Conservation (phyloP, 2,329 filamentous ascomycete genomes). For the Fusarium decemcellulare region DNA sequence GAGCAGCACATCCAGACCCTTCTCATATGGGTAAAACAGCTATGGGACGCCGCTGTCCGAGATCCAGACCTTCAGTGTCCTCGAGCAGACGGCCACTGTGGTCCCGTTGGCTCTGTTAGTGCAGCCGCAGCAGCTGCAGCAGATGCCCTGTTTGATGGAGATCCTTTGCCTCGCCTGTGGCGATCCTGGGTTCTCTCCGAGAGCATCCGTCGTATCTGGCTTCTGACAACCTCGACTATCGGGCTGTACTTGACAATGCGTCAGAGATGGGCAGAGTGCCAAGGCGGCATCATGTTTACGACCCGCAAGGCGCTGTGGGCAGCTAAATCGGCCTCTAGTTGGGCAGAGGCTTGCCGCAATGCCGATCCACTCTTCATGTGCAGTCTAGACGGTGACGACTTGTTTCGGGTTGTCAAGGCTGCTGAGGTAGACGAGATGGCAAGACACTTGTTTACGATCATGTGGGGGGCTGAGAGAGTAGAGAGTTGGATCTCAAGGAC, state of each 20-base stretch:
- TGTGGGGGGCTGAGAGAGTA: constrained; percentile 20
- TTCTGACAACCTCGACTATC: constrained; percentile 15
- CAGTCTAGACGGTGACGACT: constrained; percentile 8
- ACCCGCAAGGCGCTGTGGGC: background rate
- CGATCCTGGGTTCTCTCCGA: constrained; percentile 20
- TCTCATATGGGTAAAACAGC: constrained; percentile 8
- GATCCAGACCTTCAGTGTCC: constrained; percentile 4
- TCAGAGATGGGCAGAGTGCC: constrained; percentile 8
- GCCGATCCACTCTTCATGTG: constrained; percentile 11
- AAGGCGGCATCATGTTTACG: constrained; percentile 14
- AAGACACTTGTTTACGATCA: constrained; percentile 10
- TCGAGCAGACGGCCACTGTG: background rate
- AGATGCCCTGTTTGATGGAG: constrained; percentile 19
- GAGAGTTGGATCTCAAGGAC: constrained; percentile 18
- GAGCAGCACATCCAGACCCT: constrained; percentile 15
- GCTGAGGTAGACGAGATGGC: constrained; percentile 13
- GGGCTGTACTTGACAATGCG: constrained; percentile 17
- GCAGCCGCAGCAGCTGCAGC: background rate
- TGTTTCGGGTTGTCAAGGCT: constrained; percentile 4
- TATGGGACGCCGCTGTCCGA: constrained; percentile 10
- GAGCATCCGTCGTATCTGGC: constrained; percentile 21
- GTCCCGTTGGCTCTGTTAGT: background rate
- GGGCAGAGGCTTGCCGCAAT: background rate
- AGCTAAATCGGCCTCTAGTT: background rate
- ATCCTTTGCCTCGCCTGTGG: constrained; percentile 18